Percentiles rank a stretch among this genome's conserved stretches.
Conservation (phyloP, 1,284 basidiomycete genomes). For the Stygiomarasmius scandens region DNA sequence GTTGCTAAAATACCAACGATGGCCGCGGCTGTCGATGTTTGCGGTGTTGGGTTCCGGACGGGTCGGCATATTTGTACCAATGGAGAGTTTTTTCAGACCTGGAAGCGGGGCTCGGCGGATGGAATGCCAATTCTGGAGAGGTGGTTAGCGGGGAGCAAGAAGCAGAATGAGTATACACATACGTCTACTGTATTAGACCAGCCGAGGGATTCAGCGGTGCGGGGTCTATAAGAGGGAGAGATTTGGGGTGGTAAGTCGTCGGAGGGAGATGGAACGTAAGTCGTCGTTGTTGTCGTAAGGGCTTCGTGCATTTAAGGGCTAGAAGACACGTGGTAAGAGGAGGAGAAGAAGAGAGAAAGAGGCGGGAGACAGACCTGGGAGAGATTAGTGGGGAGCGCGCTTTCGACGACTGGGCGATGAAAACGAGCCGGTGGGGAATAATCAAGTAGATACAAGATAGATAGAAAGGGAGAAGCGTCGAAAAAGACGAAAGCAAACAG, state of each 20-base stretch:
- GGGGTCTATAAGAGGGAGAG: slow-evolving; percentile 39
- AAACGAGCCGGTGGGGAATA: not conserved
- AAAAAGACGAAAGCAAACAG: slow-evolving; percentile 39
- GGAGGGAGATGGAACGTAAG: slow-evolving; percentile 40
- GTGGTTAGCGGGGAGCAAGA: slow-evolving; percentile 21
- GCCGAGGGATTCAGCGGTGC: slow-evolving; percentile 39
- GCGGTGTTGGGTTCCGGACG: slow-evolving; percentile 41
- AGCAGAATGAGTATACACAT: not conserved
- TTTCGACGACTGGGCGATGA: not conserved
- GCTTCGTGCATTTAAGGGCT: slow-evolving; percentile 59
- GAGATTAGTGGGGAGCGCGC: slow-evolving; percentile 4
- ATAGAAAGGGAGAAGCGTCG: slow-evolving; percentile 19
- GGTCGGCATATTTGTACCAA: slow-evolving; percentile 45
- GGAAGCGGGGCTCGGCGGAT: slow-evolving; percentile 32
- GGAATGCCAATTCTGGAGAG: slow-evolving; percentile 25
- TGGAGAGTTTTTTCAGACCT: slow-evolving; percentile 35
- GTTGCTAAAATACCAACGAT: slow-evolving; percentile 65
- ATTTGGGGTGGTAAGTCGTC: slow-evolving; percentile 45
- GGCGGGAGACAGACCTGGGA: slow-evolving; percentile 19
- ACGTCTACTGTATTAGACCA: slow-evolving; percentile 29
- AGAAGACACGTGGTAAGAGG: slow-evolving; percentile 27
- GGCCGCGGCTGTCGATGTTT: slow-evolving; percentile 31
- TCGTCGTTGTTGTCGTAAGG: slow-evolving; percentile 53
- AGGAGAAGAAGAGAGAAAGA: slow-evolving; percentile 20
- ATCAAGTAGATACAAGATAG: slow-evolving; percentile 13